Evolutionary conservation across 768 basidiomycete species (phyloP), one percentile per base, ranked within the genome.

Genomic region (Coprinellus micaceus): DNA sequence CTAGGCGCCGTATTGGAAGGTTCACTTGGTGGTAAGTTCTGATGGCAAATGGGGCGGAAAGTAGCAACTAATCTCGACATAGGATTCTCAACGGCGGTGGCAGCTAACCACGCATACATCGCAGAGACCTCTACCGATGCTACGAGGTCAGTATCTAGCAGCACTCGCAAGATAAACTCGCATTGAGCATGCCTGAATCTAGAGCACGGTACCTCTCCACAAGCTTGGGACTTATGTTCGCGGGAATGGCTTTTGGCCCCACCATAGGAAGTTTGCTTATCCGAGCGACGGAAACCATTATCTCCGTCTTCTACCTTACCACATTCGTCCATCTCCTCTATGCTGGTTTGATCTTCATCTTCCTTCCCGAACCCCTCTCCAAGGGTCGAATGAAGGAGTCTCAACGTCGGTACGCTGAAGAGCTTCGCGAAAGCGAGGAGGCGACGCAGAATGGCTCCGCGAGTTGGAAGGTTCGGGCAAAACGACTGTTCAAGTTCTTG

Each of bases 351-450:
- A 64, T 83, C 25, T 78, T 82, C 68, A 69, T 86, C 56, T 25
- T 91, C 58, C 64, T 95, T 47, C 94, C 94, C 0, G 93, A 97
- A 69, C 91, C 91, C 0, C 76, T 94, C 1, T 81, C 86, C 10
- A 64, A 68, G 33, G 71, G 67, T 0, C 73, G 81, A 51, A 83
- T 79, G 81, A 68, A 68, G 56, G 60, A 64, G 15, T 72, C 78
- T 2, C 69, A 67, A 40, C 58, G 54, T 4, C 71, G 70, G 53
- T 71, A 82, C 56, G 60, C 64, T 10, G 71, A 70, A 22, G 71
- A 74, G 33, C 54, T 72, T 6, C 48, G 65, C 49, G 63, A 63
- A 6, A 33, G 46, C 0, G 58, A 63, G 3, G 44, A 57, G 13
- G 63, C 65, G n/a, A 11, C 17, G 10, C 17, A 7, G 26, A 21